phyloP scores from a whole-genome alignment of 345 rosid species.

The Clausena lansium region DNA sequence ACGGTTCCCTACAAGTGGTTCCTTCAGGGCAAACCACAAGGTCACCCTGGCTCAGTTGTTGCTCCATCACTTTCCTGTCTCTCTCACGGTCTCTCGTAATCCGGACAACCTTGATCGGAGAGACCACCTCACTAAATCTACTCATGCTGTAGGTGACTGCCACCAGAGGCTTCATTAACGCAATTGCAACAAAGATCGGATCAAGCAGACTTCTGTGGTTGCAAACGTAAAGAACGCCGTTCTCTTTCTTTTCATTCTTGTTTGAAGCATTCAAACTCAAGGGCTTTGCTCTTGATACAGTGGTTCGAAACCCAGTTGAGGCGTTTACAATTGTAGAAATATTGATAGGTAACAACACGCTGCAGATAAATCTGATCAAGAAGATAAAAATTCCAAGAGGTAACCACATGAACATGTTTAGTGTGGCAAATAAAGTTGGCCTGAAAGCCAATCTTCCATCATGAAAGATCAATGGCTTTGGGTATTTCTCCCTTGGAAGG shows the following conservation, averaged over 20 bases:
- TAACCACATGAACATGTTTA: slow-evolving; percentile 36
- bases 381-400: slow-evolving; percentile 30
- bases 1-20: slow-evolving; percentile 66
- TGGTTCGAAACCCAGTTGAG: slow-evolving; percentile 18
- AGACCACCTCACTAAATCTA: slow-evolving; percentile 34
- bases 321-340: slow-evolving; percentile 2
- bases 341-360: slow-evolving; percentile 21
- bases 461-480: slow-evolving; percentile 42
- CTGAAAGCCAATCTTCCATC: slow-evolving; percentile 47
- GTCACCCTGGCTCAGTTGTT: slow-evolving; percentile 34
- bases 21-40: slow-evolving; percentile 64
- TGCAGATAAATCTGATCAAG: slow-evolving; percentile 20
- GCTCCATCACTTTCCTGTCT: slow-evolving; percentile 36
- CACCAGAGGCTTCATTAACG: slow-evolving; percentile 32
- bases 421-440: slow-evolving; percentile 34
- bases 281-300: slow-evolving; percentile 10
- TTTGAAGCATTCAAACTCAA: neutral
- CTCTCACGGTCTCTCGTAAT: slow-evolving; percentile 39
- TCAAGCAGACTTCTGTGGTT: slow-evolving; percentile 62
- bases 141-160: slow-evolving; percentile 61
- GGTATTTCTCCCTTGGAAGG: slow-evolving; percentile 36
- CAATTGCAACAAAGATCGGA: slow-evolving; percentile 34
- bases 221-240: slow-evolving; percentile 40
- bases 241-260: neutral
- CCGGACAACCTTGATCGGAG: slow-evolving; percentile 44